A percentile compares a stretch with the other conserved stretches of the same genome.
phyloP scores from a whole-genome alignment of 805 yeast genomes.

The Candida stauntonica region DNA sequence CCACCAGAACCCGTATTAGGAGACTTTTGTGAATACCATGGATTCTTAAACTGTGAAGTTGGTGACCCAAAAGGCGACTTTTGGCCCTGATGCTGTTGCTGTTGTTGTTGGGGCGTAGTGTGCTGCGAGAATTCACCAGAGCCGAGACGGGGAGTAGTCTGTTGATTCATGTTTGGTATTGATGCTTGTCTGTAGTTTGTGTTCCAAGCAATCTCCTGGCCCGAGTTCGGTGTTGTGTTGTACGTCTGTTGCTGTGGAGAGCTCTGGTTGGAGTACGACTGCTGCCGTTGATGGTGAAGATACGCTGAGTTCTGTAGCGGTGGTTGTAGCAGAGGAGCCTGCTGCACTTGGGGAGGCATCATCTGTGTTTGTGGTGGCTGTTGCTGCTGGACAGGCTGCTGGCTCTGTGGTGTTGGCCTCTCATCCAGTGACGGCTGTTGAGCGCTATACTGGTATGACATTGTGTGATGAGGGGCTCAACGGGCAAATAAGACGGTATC shows the following conservation, averaged over 20 bases:
- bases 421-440: conserved; percentile 24
- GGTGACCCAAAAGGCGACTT: conserved; percentile 28
- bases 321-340: conserved; percentile 5
- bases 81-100: too few relatives aligned
- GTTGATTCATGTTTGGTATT: conserved; percentile 14
- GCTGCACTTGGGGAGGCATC: neutral
- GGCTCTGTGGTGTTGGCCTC: conserved; percentile 1
- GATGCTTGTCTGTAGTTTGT: conserved; percentile 18
- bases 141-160: conserved; percentile 19
- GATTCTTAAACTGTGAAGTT: conserved; percentile 26
- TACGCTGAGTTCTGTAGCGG: conserved; percentile 2
- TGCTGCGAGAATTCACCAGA: conserved; percentile 9
- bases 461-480: too few relatives aligned
- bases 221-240: conserved; percentile 7
- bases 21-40: conserved; percentile 24
- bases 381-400: conserved; percentile 5
- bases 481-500: too few relatives aligned
- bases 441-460: conserved; percentile 24
- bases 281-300: conserved; percentile 5
- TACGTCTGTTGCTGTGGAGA: conserved; percentile 2
- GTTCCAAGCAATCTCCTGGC: conserved; percentile 25
- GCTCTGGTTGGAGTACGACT: too few relatives aligned
- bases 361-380: neutral
- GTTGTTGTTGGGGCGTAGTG: conserved; percentile 1
- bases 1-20: conserved; percentile 11